Evolutionary conservation across 306 rosid genomes (phyloP).

Genomic region (Astragalus glycyphyllos): DNA sequence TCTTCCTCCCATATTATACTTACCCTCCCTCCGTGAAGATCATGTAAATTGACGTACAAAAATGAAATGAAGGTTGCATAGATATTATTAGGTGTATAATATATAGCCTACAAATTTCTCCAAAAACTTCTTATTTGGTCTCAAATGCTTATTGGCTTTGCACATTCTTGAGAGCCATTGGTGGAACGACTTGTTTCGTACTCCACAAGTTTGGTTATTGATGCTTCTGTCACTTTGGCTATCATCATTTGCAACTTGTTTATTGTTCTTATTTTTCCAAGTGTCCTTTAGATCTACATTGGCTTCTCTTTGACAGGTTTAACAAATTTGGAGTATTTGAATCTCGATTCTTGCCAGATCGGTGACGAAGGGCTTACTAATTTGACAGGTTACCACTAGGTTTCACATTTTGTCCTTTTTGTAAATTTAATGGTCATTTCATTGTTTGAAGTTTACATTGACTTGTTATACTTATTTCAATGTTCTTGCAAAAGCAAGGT

Average conservation of each 20-base stretch:
- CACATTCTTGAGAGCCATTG: not conserved
- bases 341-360: slow-evolving; percentile 88
- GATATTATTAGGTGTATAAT: slow-evolving; percentile 11
- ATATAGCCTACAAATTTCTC: not conserved
- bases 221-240: not conserved
- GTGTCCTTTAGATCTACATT: slow-evolving; percentile 21
- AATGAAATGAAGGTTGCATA: not conserved
- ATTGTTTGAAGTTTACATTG: slow-evolving; percentile 24
- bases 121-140: not conserved
- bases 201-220: slow-evolving; percentile 19
- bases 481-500: slow-evolving; percentile 1
- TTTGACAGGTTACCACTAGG: slow-evolving; percentile 66
- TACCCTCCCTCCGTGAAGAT: no score
- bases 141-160: not conserved
- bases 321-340: slow-evolving; percentile 84
- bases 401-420: slow-evolving; percentile 13
- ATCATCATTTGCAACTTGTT: slow-evolving; percentile 28
- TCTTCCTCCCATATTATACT: no score
- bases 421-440: slow-evolving; percentile 17
- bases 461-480: not conserved
- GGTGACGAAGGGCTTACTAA: slow-evolving; percentile 79
- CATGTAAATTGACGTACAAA: not conserved
- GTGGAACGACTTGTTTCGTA: slow-evolving; percentile 17
- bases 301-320: slow-evolving; percentile 58
- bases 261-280: slow-evolving; percentile 25